These are phyloP conservation scores for Zymoseptoria tritici DNA, from an alignment of 2,329 filamentous ascomycete species.

Conservation along the genomic window DNA sequence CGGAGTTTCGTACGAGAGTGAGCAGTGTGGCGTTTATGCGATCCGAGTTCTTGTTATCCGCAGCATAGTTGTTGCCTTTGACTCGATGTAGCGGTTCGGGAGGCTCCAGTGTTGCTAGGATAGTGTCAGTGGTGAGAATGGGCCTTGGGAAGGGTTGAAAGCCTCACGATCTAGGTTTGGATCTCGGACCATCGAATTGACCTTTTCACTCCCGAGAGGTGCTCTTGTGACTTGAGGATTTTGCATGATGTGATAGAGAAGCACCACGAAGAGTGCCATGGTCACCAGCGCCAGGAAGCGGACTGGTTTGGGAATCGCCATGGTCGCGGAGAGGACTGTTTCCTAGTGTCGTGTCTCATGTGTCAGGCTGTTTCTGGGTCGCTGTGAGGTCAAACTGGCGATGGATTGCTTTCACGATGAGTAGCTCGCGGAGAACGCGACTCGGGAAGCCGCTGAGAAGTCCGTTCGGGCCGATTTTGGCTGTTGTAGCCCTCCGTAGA, in stretches of 20 bases:
- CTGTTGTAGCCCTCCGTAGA: neutral
- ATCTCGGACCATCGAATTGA: conserved; percentile 63
- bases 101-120: conserved; percentile 62
- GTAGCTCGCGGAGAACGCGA: neutral
- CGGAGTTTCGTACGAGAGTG: conserved; percentile 85
- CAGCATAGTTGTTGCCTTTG: conserved; percentile 64
- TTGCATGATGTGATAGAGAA: conserved; percentile 67
- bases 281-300: conserved; percentile 68
- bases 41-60: conserved; percentile 64
- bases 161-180: conserved; percentile 77
- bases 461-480: neutral
- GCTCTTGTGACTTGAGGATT: conserved; percentile 40
- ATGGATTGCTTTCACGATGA: neutral
- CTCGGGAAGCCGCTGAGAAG: neutral
- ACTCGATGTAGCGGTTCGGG: conserved; percentile 66
- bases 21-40: conserved; percentile 92
- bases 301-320: conserved; percentile 81
- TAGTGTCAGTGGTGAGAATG: neutral
- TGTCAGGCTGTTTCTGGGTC: conserved; percentile 2
- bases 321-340: conserved; percentile 35
- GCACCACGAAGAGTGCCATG: conserved; percentile 66
- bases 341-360: conserved; percentile 11
- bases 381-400: neutral
- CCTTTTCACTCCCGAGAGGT: conserved; percentile 31
- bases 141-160: neutral